Conservation (phyloP, 1,284 basidiomycete species). For the Pseudozyma thailandica region DNA sequence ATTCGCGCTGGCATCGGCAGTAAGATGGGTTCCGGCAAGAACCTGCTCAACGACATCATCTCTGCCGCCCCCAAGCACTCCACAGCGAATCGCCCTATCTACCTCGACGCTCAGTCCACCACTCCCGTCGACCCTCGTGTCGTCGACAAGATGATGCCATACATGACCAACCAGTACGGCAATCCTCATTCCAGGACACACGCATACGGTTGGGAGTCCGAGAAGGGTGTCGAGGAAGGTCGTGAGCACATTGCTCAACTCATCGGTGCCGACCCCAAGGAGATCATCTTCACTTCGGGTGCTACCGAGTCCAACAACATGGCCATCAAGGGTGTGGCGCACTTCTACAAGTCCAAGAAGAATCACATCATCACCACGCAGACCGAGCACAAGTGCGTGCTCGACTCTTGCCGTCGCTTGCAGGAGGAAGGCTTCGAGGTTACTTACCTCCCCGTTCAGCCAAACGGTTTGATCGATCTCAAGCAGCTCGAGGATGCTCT, state of each 20-base stretch:
- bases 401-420: constrained; percentile 95
- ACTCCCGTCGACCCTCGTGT: constrained; percentile 98
- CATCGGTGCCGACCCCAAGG: constrained; percentile 93
- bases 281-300: constrained; percentile 97
- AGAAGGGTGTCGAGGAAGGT: constrained; percentile 90
- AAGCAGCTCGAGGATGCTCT: constrained; percentile 82
- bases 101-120: constrained; percentile 73
- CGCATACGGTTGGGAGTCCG: constrained; percentile 99
- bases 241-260: constrained; percentile 89
- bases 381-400: constrained; percentile 95
- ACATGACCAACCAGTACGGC: constrained; percentile 93
- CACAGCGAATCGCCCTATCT: constrained; percentile 63
- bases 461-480: constrained; percentile 84
- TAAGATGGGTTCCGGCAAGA: constrained; percentile 45
- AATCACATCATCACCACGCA: constrained; percentile 73
- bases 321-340: constrained; percentile 95
- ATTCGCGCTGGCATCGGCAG: constrained; percentile 52
- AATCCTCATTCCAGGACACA: constrained; percentile 98
- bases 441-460: constrained; percentile 92
- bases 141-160: constrained; percentile 96
- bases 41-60: constrained; percentile 49
- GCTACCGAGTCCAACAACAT: constrained; percentile 99
- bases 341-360: constrained; percentile 73
- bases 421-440: constrained; percentile 97
- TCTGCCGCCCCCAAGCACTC: constrained; percentile 34